Conservation (phyloP, 768 basidiomycete genomes). For the Suillus subalutaceus region DNA sequence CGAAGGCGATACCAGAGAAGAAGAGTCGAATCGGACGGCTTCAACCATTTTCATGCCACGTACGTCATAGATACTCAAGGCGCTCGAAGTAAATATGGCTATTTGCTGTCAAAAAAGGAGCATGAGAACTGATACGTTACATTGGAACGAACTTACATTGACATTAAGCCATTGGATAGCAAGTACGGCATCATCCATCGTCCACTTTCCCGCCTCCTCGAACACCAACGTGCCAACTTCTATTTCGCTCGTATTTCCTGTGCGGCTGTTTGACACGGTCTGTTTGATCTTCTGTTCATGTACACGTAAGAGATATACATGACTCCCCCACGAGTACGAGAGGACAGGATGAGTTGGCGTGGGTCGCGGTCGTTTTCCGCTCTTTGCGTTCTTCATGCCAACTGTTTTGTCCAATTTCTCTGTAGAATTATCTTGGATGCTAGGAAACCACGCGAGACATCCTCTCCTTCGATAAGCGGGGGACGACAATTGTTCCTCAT, state of each 20-base stretch:
- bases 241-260: constrained; percentile 58
- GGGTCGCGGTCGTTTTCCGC: constrained; percentile 20
- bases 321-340: constrained; percentile 84
- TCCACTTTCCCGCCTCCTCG: constrained; percentile 62
- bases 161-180: constrained; percentile 87
- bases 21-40: constrained; percentile 56
- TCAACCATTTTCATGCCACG: constrained; percentile 62
- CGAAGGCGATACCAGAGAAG: constrained; percentile 57
- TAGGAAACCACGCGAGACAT: constrained; percentile 82
- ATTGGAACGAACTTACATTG: constrained; percentile 64
- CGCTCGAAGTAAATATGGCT: constrained; percentile 55
- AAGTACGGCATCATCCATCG: constrained; percentile 61
- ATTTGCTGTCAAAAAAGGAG: constrained; percentile 57
- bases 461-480: constrained; percentile 59
- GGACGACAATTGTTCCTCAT: constrained; percentile 46
- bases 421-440: constrained; percentile 37
- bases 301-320: constrained; percentile 66
- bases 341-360: constrained; percentile 60
- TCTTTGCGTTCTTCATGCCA: constrained; percentile 19
- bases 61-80: constrained; percentile 73
- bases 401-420: not conserved
- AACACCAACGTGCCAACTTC: constrained; percentile 70
- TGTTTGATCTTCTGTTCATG: constrained; percentile 61
- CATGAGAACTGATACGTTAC: constrained; percentile 1
- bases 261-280: constrained; percentile 51